These are phyloP conservation scores for Aegilops longissima DNA, from an alignment of 176 grass and related monocot species.

Conservation along the genomic window DNA sequence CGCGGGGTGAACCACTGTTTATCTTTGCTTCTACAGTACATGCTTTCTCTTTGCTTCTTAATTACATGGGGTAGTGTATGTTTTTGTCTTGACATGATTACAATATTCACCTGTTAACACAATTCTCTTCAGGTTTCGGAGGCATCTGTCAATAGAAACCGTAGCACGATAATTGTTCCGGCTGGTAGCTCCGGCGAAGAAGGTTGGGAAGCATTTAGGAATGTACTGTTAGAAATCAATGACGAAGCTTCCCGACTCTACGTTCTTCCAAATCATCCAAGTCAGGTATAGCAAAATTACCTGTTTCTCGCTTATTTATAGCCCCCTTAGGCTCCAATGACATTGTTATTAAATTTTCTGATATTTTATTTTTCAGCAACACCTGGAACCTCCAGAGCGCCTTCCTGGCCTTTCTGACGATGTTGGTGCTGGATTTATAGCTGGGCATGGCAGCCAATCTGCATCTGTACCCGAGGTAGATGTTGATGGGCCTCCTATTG, in stretches of 20 bases:
- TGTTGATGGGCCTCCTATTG: constrained; percentile 74
- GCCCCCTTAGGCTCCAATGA: neutral
- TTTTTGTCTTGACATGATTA: neutral
- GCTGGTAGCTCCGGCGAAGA: constrained; percentile 97
- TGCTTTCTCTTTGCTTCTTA: neutral
- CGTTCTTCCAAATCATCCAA: constrained; percentile 70
- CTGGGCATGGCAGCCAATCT: constrained; percentile 71
- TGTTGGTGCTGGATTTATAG: constrained; percentile 98
- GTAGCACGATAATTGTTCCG: constrained; percentile 94
- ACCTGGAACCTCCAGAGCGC: constrained; percentile 74
- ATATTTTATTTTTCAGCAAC: constrained; percentile 54
- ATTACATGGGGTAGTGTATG: neutral
- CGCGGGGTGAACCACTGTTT: neutral
- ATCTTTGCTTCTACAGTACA: constrained; percentile 9
- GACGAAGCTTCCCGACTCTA: constrained; percentile 69
- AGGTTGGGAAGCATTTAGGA: constrained; percentile 97
- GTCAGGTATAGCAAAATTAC: constrained; percentile 37
- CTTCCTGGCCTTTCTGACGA: constrained; percentile 94
- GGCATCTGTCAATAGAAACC: constrained; percentile 94
- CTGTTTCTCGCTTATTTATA: neutral
- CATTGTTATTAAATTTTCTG: neutral
- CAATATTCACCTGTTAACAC: neutral
- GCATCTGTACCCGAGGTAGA: constrained; percentile 67
- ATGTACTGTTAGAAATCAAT: constrained; percentile 87
- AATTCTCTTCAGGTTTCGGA: constrained; percentile 72